phyloP scores from a whole-genome alignment of 352 stramenopile genomes.

The Phytopythium oedochilum region DNA sequence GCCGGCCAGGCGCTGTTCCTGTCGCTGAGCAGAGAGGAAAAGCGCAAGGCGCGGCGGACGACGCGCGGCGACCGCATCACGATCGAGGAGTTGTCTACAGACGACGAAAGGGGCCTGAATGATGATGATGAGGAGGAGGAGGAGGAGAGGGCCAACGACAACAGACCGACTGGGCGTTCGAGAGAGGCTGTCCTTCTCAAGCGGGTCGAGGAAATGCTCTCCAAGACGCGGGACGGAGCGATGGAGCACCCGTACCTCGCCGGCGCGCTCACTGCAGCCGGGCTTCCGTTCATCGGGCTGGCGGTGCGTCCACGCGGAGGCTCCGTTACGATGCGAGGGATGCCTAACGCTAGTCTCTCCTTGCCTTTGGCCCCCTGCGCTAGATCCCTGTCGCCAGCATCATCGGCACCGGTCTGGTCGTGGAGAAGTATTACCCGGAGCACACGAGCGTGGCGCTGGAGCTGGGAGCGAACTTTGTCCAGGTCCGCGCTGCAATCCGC shows the following conservation, averaged over 20 bases:
- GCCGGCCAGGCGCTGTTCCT: slow-evolving; percentile 64
- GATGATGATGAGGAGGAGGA: too few species aligned
- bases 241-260: slow-evolving; percentile 56
- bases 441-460: slow-evolving; percentile 63
- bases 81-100: slow-evolving; percentile 57
- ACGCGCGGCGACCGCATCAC: slow-evolving; percentile 57
- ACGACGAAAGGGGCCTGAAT: slow-evolving; percentile 23
- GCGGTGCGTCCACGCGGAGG: slow-evolving; percentile 29
- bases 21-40: slow-evolving; percentile 66
- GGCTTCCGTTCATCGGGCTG: slow-evolving; percentile 77
- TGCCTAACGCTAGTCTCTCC: neutral
- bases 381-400: slow-evolving; percentile 73
- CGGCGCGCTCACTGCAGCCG: slow-evolving; percentile 46
- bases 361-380: too few species aligned
- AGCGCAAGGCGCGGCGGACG: slow-evolving; percentile 17
- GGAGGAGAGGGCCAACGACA: neutral
- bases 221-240: slow-evolving; percentile 30
- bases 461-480: slow-evolving; percentile 65
- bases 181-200: slow-evolving; percentile 41
- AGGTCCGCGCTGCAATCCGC: slow-evolving; percentile 22
- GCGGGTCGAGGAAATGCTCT: slow-evolving; percentile 41
- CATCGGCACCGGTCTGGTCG: slow-evolving; percentile 58
- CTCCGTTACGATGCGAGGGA: neutral
- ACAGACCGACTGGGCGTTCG: slow-evolving; percentile 15
- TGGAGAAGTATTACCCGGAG: slow-evolving; percentile 81